phyloP scores from a whole-genome alignment of 192 early-diverging fungal genomes.

The Chytriomyces sp. region DNA sequence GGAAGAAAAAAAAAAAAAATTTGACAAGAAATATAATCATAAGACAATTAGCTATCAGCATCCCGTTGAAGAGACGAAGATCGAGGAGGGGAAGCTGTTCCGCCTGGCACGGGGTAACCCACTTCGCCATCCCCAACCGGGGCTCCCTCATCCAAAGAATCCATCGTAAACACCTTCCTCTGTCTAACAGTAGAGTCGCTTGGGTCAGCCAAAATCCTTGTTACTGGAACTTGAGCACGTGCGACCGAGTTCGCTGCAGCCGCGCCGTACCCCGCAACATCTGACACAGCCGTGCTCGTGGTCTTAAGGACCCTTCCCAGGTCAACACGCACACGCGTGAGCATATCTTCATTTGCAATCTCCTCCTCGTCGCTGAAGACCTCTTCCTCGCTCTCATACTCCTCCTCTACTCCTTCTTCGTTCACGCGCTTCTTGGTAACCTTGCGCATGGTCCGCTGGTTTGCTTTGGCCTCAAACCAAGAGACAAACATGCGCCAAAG shows the following conservation, averaged over 20 bases:
- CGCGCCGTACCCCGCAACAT: background rate
- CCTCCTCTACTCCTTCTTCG: slow-evolving; percentile 12
- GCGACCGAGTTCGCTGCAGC: background rate
- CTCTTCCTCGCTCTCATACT: slow-evolving; percentile 11
- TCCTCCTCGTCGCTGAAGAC: slow-evolving; percentile 23
- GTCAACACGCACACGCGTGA: slow-evolving; percentile 9
- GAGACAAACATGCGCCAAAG: slow-evolving; percentile 41
- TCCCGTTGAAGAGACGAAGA: background rate
- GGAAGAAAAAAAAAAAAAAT: background rate
- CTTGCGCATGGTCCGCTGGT: background rate
- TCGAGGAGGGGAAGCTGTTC: background rate
- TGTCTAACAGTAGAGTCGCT: background rate
- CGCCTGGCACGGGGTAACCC: background rate
- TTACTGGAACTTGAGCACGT: background rate
- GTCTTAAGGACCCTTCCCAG: slow-evolving; percentile 23
- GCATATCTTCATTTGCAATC: background rate
- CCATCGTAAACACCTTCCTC: slow-evolving; percentile 10
- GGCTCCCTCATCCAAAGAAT: slow-evolving; percentile 8
- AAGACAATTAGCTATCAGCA: background rate
- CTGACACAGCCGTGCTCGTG: slow-evolving; percentile 6
- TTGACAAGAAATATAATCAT: background rate
- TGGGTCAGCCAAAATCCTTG: too few species aligned
- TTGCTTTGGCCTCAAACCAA: slow-evolving; percentile 22
- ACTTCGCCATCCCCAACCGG: background rate
- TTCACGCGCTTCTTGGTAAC: slow-evolving; percentile 6